Evolutionary conservation across 2,329 filamentous ascomycete species (phyloP), one percentile per base, ranked within the genome.

Genomic region (Madurella mycetomatis): DNA sequence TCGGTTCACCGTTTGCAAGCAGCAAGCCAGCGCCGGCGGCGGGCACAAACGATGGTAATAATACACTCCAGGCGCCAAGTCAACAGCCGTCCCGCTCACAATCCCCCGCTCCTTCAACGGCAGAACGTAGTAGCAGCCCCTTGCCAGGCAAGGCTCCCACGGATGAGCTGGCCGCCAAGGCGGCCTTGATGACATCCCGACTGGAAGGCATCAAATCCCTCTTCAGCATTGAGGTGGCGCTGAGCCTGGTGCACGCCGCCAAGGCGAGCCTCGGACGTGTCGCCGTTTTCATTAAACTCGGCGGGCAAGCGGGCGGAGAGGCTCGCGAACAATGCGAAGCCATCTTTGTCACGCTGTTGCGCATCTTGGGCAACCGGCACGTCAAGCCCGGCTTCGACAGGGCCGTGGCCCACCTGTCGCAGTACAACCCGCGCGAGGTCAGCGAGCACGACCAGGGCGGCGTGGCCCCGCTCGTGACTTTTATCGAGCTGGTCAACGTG

Each of bases 401-500:
- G 68, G 94, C 94, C 2, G 90, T 99, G 34, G 84, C 85, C 30
- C 94, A 99, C 71, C 80, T 99, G 15, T 90, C 91, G 1, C 84
- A 86, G 53, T 99, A 99, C 73, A 92, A 95, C 64, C 91, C 94
- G 41, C 85, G 92, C 15, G 87, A 95, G 61, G 86, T 89, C 32
- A 87, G 76, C 65, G 84, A 88, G 59, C 84, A 87, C 60, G 82
- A 82, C 64, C 78, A 85, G 60, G 76, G 82, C 34, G 89, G 88
- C 1, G 92, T 96, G 8, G 90, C 91, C 51, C 94, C 94, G 1
- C 80, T 99, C 4, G 91, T 96, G 44, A 96, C 90, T 0, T 99
- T 99, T 65, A 84, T 99, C 57, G 94, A 99, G 72, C 82, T 99
- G 30, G 94, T 99, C 69, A 99, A 99, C 67, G 92, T 99, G 1